These are phyloP conservation scores for Allomyces macrogynus DNA, from an alignment of 192 early-diverging fungal species.

Conservation along the genomic window DNA sequence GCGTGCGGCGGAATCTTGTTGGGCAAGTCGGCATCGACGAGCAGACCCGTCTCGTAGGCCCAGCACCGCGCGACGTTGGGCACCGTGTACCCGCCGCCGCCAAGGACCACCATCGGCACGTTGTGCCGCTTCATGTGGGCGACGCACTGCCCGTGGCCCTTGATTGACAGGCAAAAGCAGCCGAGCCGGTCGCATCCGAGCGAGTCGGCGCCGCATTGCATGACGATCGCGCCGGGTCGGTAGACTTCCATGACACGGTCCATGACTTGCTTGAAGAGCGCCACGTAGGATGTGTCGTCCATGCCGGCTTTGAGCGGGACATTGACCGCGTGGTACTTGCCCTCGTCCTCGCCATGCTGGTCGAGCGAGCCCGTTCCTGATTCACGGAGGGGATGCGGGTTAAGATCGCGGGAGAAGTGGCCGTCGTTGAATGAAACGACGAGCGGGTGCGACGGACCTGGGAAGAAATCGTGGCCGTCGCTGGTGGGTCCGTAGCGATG, in stretches of 20 bases:
- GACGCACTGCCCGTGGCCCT: constrained; percentile 56
- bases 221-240: constrained; percentile 67
- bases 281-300: constrained; percentile 68
- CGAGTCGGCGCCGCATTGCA: constrained; percentile 96
- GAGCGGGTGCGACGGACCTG: constrained; percentile 42
- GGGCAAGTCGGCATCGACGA: constrained; percentile 28
- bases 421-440: constrained; percentile 10
- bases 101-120: constrained; percentile 57
- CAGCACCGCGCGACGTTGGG: constrained; percentile 82
- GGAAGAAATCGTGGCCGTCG: constrained; percentile 77
- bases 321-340: constrained; percentile 86
- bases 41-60: constrained; percentile 78
- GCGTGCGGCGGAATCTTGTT: constrained; percentile 3
- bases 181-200: constrained; percentile 85
- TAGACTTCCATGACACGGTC: constrained; percentile 86
- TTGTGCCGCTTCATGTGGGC: constrained; percentile 61
- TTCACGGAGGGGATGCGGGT: no score
- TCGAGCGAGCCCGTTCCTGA: constrained; percentile 17
- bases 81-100: constrained; percentile 82
- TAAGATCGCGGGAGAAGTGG: no score
- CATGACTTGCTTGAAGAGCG: constrained; percentile 52
- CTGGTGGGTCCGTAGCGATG: constrained; percentile 53
- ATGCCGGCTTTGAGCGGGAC: constrained; percentile 88
- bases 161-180: constrained; percentile 86
- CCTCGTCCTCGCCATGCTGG: constrained; percentile 67